Evolutionary conservation across 2,329 filamentous ascomycete genomes (phyloP), one percentile per base, ranked within the genome.

Genomic region (Lecanicillium sp.): DNA sequence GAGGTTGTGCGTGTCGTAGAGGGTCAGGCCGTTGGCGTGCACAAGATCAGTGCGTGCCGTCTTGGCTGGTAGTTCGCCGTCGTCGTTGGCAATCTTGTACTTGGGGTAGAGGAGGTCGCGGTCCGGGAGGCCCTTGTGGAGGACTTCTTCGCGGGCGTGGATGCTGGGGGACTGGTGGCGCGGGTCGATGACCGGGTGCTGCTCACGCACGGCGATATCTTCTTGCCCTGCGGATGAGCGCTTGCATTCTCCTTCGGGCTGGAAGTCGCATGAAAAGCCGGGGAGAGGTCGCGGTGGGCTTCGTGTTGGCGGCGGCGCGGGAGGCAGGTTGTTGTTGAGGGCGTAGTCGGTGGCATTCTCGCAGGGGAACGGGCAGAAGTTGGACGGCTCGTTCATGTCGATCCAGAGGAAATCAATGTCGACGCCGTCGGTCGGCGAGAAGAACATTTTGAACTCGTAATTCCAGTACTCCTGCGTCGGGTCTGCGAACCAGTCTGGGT

Each of bases 341-440:
- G 58, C 58, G 2, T 54, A 50, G 1, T 46, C 52, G 3, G 74
- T 2, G 80, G 85, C 48, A 87, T 83, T 36, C 86, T 65, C 46
- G 49, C 6, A 56, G 49, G 5, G 36, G 44, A n/a, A 49, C 42
- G 11, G 42, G 49, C 51, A 60, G 36, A 60, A 60, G 47, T 58
- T 59, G 17, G 54, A 46, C 0, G 55, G 54, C 17, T 59, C 56
- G 67, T 74, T 69, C 74, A 79, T 79, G 51, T 86, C 82, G 41
- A 85, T 85, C 81, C 84, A 88, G 2, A 89, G 62, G 2, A 72
- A 84, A 45, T 89, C 85, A 35, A 89, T 81, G 46, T 89, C 75
- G 5, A 89, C 69, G 11, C 84, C 85, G 2, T 62, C 68, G 0
- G 74, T 62, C 0, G 74, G 61, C 41, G 70, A 60, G 57, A 89